Base-by-base conservation (phyloP, 2,329 filamentous ascomycete species). In the Fusarium virguliforme region DNA sequence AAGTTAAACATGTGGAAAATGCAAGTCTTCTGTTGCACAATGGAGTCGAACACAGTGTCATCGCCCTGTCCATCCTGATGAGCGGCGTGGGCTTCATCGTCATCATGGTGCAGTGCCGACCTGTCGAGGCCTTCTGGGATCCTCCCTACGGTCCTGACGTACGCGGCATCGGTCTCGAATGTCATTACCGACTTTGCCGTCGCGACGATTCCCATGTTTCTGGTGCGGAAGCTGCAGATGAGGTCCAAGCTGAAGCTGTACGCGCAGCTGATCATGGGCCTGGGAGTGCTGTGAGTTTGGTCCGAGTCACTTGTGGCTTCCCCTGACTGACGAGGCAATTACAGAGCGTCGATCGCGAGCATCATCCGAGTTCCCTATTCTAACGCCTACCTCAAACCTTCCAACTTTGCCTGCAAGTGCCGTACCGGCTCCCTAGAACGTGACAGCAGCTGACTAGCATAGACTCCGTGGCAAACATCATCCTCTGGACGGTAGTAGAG, bases 351-450 rank as follows among this genome's bases (percentile, higher is more conserved):
- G 41, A 46, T 46, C 41, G 43, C 43, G 0, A 48, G 43, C 43
- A 48, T 48, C 13, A 48, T 48, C 8, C 43, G 43, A 48, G 43
- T 48, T 15, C 43, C 43, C 26, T 48, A 48, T 48, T 48, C 43
- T 22, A 48, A 48, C 24, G 24, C 43, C 3, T n/a, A 48, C 28
- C 43, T 48, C n/a, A 22, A 48, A n/a, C 43, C 43, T 6, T 8
- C 43, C 8, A 48, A 28, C 8, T 48, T 48, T 28, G 43, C 28
- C 2, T 48, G 43, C 28, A 48, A 3, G 43, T 48, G 10, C 43
- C 3, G 8, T 6, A 6, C 41, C 24, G 18, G 4, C 3, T 2
- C 41, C 13, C 24, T 5, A 6, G 8, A 2, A 10, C 8, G 6
- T 28, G 1, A 5, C 24, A 48, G 13, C 4, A 28, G 24, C 41